phyloP scores from a whole-genome alignment of 495 filamentous ascomycete genomes.

The Penicillium alfredii region DNA sequence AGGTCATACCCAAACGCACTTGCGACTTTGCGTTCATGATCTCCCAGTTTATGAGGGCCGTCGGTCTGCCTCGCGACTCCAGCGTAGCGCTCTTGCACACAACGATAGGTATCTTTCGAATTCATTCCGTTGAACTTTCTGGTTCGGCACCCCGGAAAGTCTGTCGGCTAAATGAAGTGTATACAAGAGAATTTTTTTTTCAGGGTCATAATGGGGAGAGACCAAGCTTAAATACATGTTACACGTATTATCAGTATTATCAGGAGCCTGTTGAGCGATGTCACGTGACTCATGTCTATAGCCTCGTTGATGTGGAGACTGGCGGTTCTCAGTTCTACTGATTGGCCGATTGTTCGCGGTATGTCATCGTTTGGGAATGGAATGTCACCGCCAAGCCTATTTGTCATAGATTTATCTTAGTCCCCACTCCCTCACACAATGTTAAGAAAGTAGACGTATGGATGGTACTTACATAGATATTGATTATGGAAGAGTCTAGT shows the following conservation, averaged over 20 bases:
- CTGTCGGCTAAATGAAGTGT: neutral
- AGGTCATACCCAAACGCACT: constrained; percentile 54
- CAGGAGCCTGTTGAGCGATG: neutral
- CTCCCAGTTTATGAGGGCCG: neutral
- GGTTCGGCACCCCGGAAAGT: neutral
- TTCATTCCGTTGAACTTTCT: neutral
- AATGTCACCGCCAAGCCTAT: constrained; percentile 3
- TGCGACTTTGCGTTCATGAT: constrained; percentile 34
- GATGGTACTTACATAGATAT: too few relatives aligned
- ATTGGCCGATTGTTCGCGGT: constrained; percentile 1
- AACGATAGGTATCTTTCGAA: constrained; percentile 5
- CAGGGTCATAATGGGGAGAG: neutral
- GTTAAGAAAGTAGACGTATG: neutral
- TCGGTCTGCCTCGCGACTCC: constrained; percentile 1
- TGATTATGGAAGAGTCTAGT: neutral
- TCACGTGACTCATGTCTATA: constrained; percentile 1
- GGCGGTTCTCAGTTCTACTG: neutral
- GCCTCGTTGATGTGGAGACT: neutral
- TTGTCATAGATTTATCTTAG: constrained; percentile 1
- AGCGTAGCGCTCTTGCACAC: constrained; percentile 5
- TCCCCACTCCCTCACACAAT: constrained; percentile 2
- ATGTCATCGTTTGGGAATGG: neutral
- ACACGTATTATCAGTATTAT: neutral
- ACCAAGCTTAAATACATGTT: constrained; percentile 2
- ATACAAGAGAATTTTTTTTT: too few relatives aligned